Evolutionary conservation across 1,284 basidiomycete species (phyloP), one percentile per base, ranked within the genome.

Genomic region (Melampsora larici-populina): DNA sequence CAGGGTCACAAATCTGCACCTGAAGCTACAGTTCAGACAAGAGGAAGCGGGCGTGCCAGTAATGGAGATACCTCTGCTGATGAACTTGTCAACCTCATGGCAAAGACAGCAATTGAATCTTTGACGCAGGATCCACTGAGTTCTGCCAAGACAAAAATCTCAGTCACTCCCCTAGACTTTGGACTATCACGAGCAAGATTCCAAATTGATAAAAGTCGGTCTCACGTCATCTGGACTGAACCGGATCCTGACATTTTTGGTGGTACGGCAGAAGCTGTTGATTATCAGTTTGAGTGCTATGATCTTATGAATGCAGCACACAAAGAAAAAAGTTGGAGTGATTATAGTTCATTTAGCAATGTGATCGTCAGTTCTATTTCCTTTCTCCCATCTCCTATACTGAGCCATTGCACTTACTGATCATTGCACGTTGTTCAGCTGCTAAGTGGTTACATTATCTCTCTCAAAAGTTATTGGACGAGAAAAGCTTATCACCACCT

Each of bases 251-350:
- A 77, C n/a, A 69, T 77, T 24, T 77, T 69, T 63, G 74, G 55
- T 58, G 55, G 74, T 26, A 64, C 64, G 3, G 24, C 43, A 36
- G 43, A 46, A 46, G 74, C 29, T 43, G 33, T 26, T 15, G 74
- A 77, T 64, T 77, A 77, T 63, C 74, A 77, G 51, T 77, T 77
- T 36, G 43, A 69, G 31, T 77, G 74, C 62, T 77, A 77, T 36
- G 66, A 77, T 48, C 55, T 77, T 3, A 70, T 77, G 65, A 64
- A 77, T 43, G 36, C 55, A 31, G 58, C 66, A 24, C 40, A 55
- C 15, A 55, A 62, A 33, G 43, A 63, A 4, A 77, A 60, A 26
- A 18, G 63, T 31, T 77, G 65, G 65, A 68, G 49, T 62, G 74
- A 48, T 26, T 69, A 58, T 33, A 69, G 46, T 40, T 55, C 66